Percentiles rank a stretch among this genome's conserved stretches.
Conservation (phyloP, 371 early-diverging fungal genomes). For the Amoeboaphelidium occidentale region DNA sequence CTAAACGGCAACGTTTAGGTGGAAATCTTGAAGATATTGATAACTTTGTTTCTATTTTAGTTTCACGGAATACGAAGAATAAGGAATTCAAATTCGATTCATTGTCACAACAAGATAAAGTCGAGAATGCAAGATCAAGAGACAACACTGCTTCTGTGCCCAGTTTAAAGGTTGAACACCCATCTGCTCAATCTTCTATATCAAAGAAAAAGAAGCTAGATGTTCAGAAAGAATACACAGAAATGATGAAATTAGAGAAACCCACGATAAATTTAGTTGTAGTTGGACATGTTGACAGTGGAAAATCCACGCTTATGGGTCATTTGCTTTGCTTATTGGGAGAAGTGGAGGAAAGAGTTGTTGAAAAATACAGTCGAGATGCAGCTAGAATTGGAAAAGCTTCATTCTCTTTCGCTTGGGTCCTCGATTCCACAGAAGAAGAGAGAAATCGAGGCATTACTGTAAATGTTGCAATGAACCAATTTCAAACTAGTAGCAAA, state of each 20-base stretch:
- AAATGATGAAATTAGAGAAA: neutral
- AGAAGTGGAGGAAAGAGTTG: conserved; percentile 61
- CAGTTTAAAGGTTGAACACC: too few species aligned
- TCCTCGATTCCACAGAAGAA: conserved; percentile 76
- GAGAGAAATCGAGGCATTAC: conserved; percentile 82
- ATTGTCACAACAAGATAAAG: too few species aligned
- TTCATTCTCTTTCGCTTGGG: conserved; percentile 88
- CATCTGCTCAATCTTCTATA: too few species aligned
- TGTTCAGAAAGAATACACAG: too few species aligned
- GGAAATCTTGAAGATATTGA: too few species aligned
- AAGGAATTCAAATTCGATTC: too few species aligned
- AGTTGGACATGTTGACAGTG: conserved; percentile 94
- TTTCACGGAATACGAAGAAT: too few species aligned
- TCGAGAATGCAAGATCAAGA: too few species aligned
- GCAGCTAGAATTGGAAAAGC: conserved; percentile 72
- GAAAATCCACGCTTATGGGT: conserved; percentile 95
- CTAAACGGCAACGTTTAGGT: too few species aligned
- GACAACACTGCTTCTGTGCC: too few species aligned
- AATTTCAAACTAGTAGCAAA: conserved; percentile 57
- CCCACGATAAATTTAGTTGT: conserved; percentile 8
- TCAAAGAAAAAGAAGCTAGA: too few species aligned
- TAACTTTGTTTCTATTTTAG: too few species aligned
- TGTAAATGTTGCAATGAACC: conserved; percentile 76
- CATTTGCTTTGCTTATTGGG: conserved; percentile 70
- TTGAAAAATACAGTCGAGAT: conserved; percentile 80